Evolutionary conservation across 352 stramenopile genomes (phyloP), one percentile per base, ranked within the genome.

Genomic region (Globisporangium perplexum): DNA sequence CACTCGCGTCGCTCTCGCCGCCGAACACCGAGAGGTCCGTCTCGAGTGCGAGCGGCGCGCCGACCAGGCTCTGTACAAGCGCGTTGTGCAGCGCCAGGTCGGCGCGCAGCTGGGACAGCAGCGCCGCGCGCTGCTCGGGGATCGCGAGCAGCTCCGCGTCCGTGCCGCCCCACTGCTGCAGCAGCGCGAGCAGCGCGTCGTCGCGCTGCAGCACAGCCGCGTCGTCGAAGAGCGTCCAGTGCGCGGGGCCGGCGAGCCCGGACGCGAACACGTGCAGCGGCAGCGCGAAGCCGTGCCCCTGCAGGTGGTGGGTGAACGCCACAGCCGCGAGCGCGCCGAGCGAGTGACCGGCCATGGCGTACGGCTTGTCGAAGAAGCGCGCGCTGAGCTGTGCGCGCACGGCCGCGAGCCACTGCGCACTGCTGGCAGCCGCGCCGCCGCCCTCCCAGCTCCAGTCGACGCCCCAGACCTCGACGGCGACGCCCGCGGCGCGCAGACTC

Each of bases 291-390:
- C 69, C 47, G 36, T 63, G 63, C 17, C 60, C 49, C 14, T 77
- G 60, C 12, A 90, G 67, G 57, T 66, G 60, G 31, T 68, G 63
- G 60, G 77, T 61, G 35, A 90, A 63, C 33, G 69, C 75, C 12
- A 90, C 60, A 39, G 73, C 74, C 41, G 72, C 62, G 23, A 87
- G 57, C 36, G 80, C 77, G n/a, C 80, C 80, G 12, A 90, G 63
- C 57, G 74, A 87, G 63, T 90, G 80, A 49, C 80, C 80, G 24
- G 83, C 38, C 26, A 90, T 49, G 35, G 83, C 74, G 55, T 83
- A 90, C 0, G 69, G 77, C 59, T 90, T 90, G 59, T 83, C 75
- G 51, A 90, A 88, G 63, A 90, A 90, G 39, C 68, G 66, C 47
- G 57, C 59, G 50, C 50, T 63, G 20, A 88, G 63, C 53, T 72